These are phyloP conservation scores for Azolla pinnata DNA, from an alignment of 75 land plant species.

Conservation along the genomic window DNA sequence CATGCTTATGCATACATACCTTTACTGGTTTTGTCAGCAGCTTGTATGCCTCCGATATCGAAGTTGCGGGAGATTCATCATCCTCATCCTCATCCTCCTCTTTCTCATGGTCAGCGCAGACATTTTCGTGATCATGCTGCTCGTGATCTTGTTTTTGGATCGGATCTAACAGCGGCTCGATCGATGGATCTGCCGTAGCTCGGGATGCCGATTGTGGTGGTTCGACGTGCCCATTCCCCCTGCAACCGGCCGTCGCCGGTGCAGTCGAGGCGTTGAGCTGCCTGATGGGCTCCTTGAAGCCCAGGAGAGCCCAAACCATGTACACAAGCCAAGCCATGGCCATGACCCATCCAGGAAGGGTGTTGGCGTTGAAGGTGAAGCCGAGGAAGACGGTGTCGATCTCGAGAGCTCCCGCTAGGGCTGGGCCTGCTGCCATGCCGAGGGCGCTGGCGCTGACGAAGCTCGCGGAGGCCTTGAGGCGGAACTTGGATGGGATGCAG, in stretches of 20 bases:
- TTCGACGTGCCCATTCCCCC: too few species aligned
- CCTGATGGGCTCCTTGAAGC: slow-evolving; percentile 66
- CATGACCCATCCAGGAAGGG: slow-evolving; percentile 70
- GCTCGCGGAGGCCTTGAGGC: slow-evolving; percentile 55
- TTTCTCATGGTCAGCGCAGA: too few species aligned
- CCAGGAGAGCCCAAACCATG: slow-evolving; percentile 40
- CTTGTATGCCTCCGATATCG: slow-evolving; percentile 24
- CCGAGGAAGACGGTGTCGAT: slow-evolving; percentile 29
- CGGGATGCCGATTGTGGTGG: too few species aligned
- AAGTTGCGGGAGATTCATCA: slow-evolving; percentile 17
- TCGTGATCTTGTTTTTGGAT: too few species aligned
- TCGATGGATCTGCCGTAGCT: too few species aligned
- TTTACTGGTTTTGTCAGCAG: slow-evolving; percentile 28
- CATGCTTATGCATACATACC: too few species aligned
- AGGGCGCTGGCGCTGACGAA: slow-evolving; percentile 76
- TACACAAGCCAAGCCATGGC: slow-evolving; percentile 49
- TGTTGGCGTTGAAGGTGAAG: slow-evolving; percentile 42
- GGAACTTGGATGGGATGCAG: slow-evolving; percentile 47
- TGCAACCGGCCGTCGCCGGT: too few species aligned
- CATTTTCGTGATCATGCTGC: too few species aligned
- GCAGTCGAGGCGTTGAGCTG: too few species aligned
- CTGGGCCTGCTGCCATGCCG: slow-evolving; percentile 79
- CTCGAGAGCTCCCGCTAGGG: slow-evolving; percentile 49
- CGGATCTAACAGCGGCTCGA: too few species aligned
- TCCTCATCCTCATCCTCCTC: slow-evolving; percentile 13